These are phyloP conservation scores for Monosporascus sp. DNA, from an alignment of 2,329 filamentous ascomycete species.

Conservation along the genomic window DNA sequence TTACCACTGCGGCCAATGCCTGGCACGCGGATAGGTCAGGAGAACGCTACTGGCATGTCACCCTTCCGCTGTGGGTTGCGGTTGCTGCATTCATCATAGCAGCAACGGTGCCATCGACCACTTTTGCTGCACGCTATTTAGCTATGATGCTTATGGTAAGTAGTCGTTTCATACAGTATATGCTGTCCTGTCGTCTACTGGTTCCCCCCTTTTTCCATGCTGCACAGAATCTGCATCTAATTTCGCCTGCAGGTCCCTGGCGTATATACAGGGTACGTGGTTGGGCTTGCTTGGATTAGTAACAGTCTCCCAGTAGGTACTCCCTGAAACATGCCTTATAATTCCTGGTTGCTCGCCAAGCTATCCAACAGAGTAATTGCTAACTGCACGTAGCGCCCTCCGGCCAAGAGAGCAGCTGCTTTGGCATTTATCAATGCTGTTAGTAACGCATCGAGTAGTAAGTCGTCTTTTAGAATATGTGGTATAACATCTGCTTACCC, in stretches of 20 bases:
- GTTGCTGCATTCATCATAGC: constrained; percentile 64
- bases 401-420: constrained; percentile 65
- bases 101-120: constrained; percentile 48
- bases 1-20: constrained; percentile 60
- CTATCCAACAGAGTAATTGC: background rate
- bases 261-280: constrained; percentile 63
- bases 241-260: constrained; percentile 39
- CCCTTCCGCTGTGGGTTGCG: constrained; percentile 55
- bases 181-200: background rate
- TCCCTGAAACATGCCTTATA: background rate
- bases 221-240: constrained; percentile 1
- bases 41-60: constrained; percentile 67
- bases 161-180: background rate
- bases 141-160: constrained; percentile 68
- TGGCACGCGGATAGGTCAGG: constrained; percentile 68
- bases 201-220: background rate
- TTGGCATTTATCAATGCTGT: constrained; percentile 73
- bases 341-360: too few species aligned
- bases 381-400: constrained; percentile 45
- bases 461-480: background rate
- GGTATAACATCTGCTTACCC: too few species aligned
- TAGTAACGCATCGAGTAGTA: constrained; percentile 58
- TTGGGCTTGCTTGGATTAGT: constrained; percentile 68
- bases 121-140: constrained; percentile 58
- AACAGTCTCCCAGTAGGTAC: constrained; percentile 56